Base-by-base conservation (phyloP, 768 basidiomycete species). In the Amylocystis lapponica region DNA sequence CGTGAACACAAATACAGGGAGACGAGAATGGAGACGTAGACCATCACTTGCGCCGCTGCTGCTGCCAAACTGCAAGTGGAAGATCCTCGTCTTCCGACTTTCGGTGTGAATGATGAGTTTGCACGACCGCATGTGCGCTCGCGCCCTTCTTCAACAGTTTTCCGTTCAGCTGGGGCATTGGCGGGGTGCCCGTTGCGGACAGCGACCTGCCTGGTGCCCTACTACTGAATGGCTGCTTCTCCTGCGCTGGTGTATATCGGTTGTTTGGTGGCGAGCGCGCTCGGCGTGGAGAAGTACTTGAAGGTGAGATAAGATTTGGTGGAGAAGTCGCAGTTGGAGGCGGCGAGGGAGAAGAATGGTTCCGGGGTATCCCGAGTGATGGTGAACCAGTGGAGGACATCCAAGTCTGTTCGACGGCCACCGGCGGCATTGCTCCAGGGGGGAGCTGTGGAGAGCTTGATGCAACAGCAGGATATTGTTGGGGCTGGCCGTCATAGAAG, bases 41-140 rank as follows among this genome's bases (percentile, higher is more conserved):
- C 11, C 23, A 26, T 71, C 63, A 78, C 58, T 71, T 70, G 56
- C 79, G 71, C 53, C 76, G 80, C 57, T 58, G 56, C 38, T 83
- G 84, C 61, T 88, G 85, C 72, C 79, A 88, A 43, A 86, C 62
- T 16, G 88, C 86, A 36, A 91, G 67, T 16, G 87, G 87, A 29
- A 87, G 66, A 56, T 90, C 87, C 57, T 90, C 87, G 55, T 89
- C 86, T 56, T 86, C 84, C 21, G 63, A 66, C 53, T 68, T 67
- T 30, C 70, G 70, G 49, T 71, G n/a, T n/a, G n/a, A n/a, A n/a
- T n/a, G 67, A 46, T 60, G 56, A 14, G 62, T 66, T 41, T 71
- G 58, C 16, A 66, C 49, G 9, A 74, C 67, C 14, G 81, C 83
- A 58, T 81, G 75, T n/a, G 77, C 77, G 53, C 83, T 86, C 42